Conservation (phyloP, 495 filamentous ascomycete genomes). For the Xylaria grammica region DNA sequence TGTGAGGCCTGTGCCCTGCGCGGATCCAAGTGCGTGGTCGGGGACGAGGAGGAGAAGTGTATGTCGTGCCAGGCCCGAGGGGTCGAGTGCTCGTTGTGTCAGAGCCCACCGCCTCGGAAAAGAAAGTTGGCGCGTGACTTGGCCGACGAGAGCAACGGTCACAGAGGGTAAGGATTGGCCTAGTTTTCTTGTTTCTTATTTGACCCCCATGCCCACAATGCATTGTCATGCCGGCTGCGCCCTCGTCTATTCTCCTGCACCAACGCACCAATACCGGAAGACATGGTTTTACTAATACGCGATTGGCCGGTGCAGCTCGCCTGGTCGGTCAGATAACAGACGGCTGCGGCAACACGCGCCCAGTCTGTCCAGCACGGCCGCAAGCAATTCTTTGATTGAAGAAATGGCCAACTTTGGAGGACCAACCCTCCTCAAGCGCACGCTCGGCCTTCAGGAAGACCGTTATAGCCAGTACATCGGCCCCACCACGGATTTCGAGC, state of each 20-base stretch:
- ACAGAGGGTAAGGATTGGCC: constrained; percentile 60
- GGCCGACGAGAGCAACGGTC: constrained; percentile 59
- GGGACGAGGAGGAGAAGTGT: constrained; percentile 68
- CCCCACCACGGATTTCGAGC: constrained; percentile 74
- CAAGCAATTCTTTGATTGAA: constrained; percentile 60
- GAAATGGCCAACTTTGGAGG: constrained; percentile 67
- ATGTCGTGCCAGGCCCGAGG: constrained; percentile 66
- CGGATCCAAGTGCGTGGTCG: constrained; percentile 90
- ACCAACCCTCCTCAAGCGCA: constrained; percentile 64
- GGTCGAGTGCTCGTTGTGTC: constrained; percentile 66
- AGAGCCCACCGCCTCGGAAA: constrained; percentile 74
- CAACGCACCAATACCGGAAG: constrained; percentile 23
- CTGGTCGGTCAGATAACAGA: constrained; percentile 59
- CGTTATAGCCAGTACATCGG: constrained; percentile 70
- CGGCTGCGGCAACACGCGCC: constrained; percentile 56
- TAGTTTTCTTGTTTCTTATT: constrained; percentile 38
- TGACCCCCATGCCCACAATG: constrained; percentile 28
- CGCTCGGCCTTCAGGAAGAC: constrained; percentile 67
- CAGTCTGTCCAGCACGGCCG: constrained; percentile 59
- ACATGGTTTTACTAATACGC: constrained; percentile 43
- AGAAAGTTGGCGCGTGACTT: constrained; percentile 69
- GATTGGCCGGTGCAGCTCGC: constrained; percentile 56
- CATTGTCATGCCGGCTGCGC: constrained; percentile 32
- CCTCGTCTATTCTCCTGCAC: constrained; percentile 24
- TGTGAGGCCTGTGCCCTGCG: constrained; percentile 76